These are phyloP conservation scores for Mycena belliarum DNA, from an alignment of 768 basidiomycete species.

Conservation along the genomic window DNA sequence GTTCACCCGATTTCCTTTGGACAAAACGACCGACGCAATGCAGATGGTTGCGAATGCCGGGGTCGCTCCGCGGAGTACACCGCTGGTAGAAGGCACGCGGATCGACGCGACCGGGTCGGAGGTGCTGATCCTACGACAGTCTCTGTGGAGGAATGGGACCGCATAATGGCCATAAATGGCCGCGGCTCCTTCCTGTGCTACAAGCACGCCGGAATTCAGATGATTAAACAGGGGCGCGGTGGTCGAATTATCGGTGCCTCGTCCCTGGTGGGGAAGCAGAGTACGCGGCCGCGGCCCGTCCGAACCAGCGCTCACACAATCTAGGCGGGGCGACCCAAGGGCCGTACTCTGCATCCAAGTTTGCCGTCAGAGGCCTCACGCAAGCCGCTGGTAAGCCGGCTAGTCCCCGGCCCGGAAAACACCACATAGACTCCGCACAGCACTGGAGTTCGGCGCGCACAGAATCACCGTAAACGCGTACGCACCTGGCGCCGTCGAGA, in stretches of 20 bases:
- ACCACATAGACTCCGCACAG: too few species aligned
- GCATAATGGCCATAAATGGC: constrained; percentile 1
- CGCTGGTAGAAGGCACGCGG: neutral
- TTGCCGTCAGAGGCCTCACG: constrained; percentile 44
- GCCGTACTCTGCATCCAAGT: constrained; percentile 41
- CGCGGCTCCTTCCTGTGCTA: constrained; percentile 7
- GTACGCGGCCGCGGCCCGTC: neutral
- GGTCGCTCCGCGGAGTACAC: neutral
- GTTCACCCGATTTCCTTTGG: too few species aligned
- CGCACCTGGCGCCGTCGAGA: constrained; percentile 26
- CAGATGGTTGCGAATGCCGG: neutral
- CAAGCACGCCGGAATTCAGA: constrained; percentile 10
- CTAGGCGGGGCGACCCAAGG: neutral
- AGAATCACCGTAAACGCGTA: constrained; percentile 32
- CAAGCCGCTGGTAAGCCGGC: constrained; percentile 33
- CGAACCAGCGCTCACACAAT: neutral
- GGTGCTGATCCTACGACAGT: neutral
- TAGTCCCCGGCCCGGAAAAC: too few species aligned
- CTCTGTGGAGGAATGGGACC: constrained; percentile 4
- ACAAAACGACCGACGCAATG: neutral
- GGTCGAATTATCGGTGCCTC: constrained; percentile 14
- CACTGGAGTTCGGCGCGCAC: constrained; percentile 30
- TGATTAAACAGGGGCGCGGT: constrained; percentile 13
- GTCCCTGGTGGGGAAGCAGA: constrained; percentile 1
- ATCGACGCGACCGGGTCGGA: too few species aligned